Evolutionary conservation across 306 rosid species (phyloP).

Genomic region (Prunus persica): DNA sequence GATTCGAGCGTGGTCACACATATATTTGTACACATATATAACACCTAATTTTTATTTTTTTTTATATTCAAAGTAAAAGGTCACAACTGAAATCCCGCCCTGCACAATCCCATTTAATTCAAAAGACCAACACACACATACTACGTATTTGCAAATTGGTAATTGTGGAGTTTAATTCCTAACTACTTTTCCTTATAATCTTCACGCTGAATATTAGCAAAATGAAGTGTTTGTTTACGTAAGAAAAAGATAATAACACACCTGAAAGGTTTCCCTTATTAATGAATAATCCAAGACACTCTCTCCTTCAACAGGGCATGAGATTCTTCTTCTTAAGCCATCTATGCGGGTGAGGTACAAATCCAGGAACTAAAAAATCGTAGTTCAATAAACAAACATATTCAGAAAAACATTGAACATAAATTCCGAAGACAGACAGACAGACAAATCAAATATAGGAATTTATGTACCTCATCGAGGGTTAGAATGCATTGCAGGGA

Average conservation of each 20-base stretch:
- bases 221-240: neutral
- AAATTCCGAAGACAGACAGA: neutral
- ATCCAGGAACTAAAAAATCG: slow-evolving; percentile 68
- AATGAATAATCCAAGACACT: slow-evolving; percentile 48
- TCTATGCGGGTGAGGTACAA: slow-evolving; percentile 85
- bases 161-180: neutral
- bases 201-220: neutral
- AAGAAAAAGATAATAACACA: slow-evolving; percentile 23
- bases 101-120: neutral
- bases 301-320: slow-evolving; percentile 35
- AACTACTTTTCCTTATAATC: neutral
- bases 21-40: neutral
- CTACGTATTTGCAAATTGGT: neutral
- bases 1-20: neutral
- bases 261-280: slow-evolving; percentile 83
- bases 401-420: neutral
- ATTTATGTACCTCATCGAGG: slow-evolving; percentile 60
- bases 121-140: neutral
- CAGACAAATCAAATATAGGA: slow-evolving; percentile 4
- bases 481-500: slow-evolving; percentile 65
- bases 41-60: neutral
- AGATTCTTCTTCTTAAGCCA: slow-evolving; percentile 85
- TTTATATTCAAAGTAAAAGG: neutral
- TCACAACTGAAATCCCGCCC: neutral
- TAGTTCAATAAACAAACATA: slow-evolving; percentile 11